These are phyloP conservation scores for Aulographum hederae DNA, from an alignment of 2,329 filamentous ascomycete species.

Conservation along the genomic window DNA sequence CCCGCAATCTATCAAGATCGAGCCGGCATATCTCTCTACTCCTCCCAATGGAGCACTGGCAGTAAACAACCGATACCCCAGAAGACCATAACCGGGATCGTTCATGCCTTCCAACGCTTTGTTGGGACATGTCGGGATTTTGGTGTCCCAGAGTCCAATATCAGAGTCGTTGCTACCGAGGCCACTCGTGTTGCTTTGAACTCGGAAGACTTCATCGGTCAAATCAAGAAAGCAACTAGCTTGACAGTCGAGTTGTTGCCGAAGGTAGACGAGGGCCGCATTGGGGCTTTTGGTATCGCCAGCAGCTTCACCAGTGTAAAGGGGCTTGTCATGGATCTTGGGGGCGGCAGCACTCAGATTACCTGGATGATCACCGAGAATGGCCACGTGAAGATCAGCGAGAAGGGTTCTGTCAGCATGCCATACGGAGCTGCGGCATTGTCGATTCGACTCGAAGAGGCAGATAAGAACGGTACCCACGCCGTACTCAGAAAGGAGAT, in stretches of 20 bases:
- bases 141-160: constrained; percentile 43
- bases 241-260: constrained; percentile 55
- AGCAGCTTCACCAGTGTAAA: constrained; percentile 53
- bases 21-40: constrained; percentile 69
- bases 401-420: constrained; percentile 42
- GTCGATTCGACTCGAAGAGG: constrained; percentile 32
- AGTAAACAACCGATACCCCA: constrained; percentile 32
- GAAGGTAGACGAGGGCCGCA: constrained; percentile 63
- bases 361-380: constrained; percentile 42
- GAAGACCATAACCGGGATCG: constrained; percentile 45
- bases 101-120: constrained; percentile 51
- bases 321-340: constrained; percentile 73
- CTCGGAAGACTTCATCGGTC: constrained; percentile 43
- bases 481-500: constrained; percentile 28
- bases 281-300: constrained; percentile 69
- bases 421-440: constrained; percentile 55
- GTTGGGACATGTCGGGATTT: constrained; percentile 51
- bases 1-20: constrained; percentile 63
- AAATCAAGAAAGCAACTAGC: constrained; percentile 45
- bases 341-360: constrained; percentile 55
- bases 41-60: constrained; percentile 42
- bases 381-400: constrained; percentile 32
- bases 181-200: constrained; percentile 72
- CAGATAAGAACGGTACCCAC: constrained; percentile 16
- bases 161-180: constrained; percentile 71